These are phyloP conservation scores for Seminavis robusta DNA, from an alignment of 108 stramenopile species.

Conservation along the genomic window DNA sequence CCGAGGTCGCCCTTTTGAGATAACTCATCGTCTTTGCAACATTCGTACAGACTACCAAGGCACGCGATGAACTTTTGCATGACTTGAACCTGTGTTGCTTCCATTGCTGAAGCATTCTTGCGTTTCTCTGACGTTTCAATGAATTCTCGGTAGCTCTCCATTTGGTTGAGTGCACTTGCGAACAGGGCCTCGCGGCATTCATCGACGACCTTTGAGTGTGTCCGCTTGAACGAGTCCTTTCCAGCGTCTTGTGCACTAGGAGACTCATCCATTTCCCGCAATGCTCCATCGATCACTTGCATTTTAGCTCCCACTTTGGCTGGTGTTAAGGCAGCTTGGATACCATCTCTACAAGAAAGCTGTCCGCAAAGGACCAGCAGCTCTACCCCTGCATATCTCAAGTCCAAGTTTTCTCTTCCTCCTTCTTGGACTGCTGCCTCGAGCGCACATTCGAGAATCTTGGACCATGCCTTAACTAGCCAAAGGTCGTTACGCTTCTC, in stretches of 20 bases:
- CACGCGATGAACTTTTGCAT: constrained; percentile 54
- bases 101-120: constrained; percentile 19
- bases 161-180: constrained; percentile 55
- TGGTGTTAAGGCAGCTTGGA: constrained; percentile 65
- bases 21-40: constrained; percentile 75
- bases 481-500: constrained; percentile 60
- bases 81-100: constrained; percentile 61
- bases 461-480: constrained; percentile 72
- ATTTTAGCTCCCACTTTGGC: constrained; percentile 84
- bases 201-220: constrained; percentile 16
- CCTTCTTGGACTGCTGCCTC: constrained; percentile 43
- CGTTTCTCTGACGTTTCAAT: constrained; percentile 26
- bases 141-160: constrained; percentile 50
- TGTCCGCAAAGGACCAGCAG: constrained; percentile 66
- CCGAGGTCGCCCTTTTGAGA: constrained; percentile 11
- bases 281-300: constrained; percentile 86
- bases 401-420: constrained; percentile 72
- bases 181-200: constrained; percentile 49
- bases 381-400: constrained; percentile 69
- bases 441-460: constrained; percentile 56
- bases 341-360: constrained; percentile 60
- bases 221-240: neutral
- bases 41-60: constrained; percentile 77
- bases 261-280: constrained; percentile 52
- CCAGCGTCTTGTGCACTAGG: constrained; percentile 15